Conservation (phyloP, 768 basidiomycete species). For the Dioszegia aurantiaca region DNA sequence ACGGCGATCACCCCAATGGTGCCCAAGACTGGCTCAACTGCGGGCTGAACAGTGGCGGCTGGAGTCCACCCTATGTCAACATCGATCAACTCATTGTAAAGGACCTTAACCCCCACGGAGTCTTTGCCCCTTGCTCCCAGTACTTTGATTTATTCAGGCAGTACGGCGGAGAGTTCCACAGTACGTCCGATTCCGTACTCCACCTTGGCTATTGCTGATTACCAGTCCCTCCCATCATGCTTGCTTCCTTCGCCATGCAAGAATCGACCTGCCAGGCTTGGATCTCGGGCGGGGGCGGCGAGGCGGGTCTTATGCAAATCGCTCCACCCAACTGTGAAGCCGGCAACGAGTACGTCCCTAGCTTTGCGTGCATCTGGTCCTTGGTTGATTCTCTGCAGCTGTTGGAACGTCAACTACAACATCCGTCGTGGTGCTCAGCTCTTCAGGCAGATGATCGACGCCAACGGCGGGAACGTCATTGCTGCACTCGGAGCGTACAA, state of each 20-base stretch:
- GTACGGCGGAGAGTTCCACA: constrained; percentile 33
- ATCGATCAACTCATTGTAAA: constrained; percentile 55
- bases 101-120: constrained; percentile 30
- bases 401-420: constrained; percentile 59
- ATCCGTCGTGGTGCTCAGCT: constrained; percentile 62
- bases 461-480: constrained; percentile 42
- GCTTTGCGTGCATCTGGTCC: not conserved
- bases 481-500: constrained; percentile 65
- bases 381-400: constrained; percentile 28
- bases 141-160: constrained; percentile 48
- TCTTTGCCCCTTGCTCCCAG: constrained; percentile 44
- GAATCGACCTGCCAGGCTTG: constrained; percentile 71
- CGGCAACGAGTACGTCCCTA: constrained; percentile 6
- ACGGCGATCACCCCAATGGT: constrained; percentile 50
- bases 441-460: constrained; percentile 35
- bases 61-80: constrained; percentile 67
- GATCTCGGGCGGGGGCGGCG: constrained; percentile 70
- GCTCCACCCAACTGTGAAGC: constrained; percentile 68
- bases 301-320: constrained; percentile 85
- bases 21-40: constrained; percentile 71
- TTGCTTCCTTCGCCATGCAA: constrained; percentile 86
- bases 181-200: constrained; percentile 25
- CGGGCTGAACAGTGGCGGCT: constrained; percentile 63
- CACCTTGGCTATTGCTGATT: not conserved
- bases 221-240: constrained; percentile 67